phyloP scores from a whole-genome alignment of 805 yeast species.

The Dipodascus albidus region DNA sequence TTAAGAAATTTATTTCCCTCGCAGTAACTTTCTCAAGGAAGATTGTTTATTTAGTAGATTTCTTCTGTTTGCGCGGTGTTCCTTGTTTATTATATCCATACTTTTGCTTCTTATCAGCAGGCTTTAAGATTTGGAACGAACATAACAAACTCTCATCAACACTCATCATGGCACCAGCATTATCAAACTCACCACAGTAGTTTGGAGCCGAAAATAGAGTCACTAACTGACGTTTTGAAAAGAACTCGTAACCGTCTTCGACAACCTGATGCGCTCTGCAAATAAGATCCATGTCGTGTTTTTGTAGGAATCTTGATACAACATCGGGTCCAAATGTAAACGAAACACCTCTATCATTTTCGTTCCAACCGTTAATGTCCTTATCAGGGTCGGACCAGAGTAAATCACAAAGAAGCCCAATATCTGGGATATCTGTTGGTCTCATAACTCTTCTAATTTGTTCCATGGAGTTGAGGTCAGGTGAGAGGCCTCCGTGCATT shows the following conservation, averaged over 20 bases:
- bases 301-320: constrained; percentile 88
- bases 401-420: constrained; percentile 89
- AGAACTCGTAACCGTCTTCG: constrained; percentile 97
- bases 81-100: constrained; percentile 30
- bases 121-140: constrained; percentile 85
- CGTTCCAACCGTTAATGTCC: constrained; percentile 97
- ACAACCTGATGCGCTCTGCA: constrained; percentile 99
- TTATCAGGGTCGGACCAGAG: constrained; percentile 99
- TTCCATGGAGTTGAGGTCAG: constrained; percentile 96
- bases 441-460: constrained; percentile 98
- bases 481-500: constrained; percentile 98
- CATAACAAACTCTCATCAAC: constrained; percentile 94
- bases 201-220: constrained; percentile 95
- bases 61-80: constrained; percentile 39
- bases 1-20: background rate
- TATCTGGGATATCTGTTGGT: constrained; percentile 98
- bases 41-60: constrained; percentile 11
- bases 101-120: constrained; percentile 91
- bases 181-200: constrained; percentile 97
- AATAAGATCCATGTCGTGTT: constrained; percentile 95
- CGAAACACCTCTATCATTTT: constrained; percentile 97
- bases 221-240: constrained; percentile 89
- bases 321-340: constrained; percentile 99
- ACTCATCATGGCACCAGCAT: constrained; percentile 99
- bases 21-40: background rate